Percentiles rank a stretch among this genome's conserved stretches.
These are phyloP conservation scores for Cutaneotrichosporon cutaneum DNA, from an alignment of 1,284 basidiomycete genomes.

Conservation along the genomic window DNA sequence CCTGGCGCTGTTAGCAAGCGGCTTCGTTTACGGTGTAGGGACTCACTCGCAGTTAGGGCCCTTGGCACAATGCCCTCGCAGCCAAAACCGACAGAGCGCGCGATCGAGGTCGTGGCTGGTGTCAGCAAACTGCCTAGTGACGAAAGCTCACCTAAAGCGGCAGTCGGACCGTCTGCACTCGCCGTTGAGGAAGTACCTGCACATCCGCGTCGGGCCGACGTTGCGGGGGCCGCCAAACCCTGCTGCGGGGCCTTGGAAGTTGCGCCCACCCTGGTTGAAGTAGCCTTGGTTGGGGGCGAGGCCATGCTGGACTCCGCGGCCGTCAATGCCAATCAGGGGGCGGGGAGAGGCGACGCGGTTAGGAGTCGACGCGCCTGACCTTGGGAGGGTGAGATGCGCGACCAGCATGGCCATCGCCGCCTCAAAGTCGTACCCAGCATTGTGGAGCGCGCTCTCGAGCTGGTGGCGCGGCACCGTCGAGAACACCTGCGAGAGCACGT, in stretches of 20 bases:
- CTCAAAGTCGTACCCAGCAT: constrained; percentile 91
- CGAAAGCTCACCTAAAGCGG: constrained; percentile 88
- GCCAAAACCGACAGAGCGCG: constrained; percentile 95
- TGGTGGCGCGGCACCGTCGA: constrained; percentile 82
- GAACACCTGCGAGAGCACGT: constrained; percentile 90
- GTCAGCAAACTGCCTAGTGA: constrained; percentile 8
- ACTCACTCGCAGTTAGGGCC: constrained; percentile 65
- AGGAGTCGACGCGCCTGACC: constrained; percentile 49
- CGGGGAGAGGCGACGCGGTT: constrained; percentile 42
- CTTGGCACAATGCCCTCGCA: constrained; percentile 92
- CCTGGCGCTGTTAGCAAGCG: constrained; percentile 27
- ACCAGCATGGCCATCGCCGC: constrained; percentile 88
- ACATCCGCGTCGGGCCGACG: constrained; percentile 66
- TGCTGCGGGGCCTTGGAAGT: constrained; percentile 37
- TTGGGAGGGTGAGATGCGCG: constrained; percentile 58
- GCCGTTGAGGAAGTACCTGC: constrained; percentile 92
- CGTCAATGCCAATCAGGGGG: constrained; percentile 37
- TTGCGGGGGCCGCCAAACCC: constrained; percentile 51
- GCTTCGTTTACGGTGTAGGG: constrained; percentile 22
- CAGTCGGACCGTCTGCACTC: constrained; percentile 95
- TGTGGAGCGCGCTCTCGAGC: constrained; percentile 85
- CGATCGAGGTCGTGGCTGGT: constrained; percentile 82
- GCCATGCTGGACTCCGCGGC: constrained; percentile 26
- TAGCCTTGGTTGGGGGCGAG: constrained; percentile 42
- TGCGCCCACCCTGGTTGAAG: constrained; percentile 45